A percentile compares a stretch with the other conserved stretches of the same genome.
phyloP scores from a whole-genome alignment of 2,329 filamentous ascomycete species.

The Pseudomassariella vexata region DNA sequence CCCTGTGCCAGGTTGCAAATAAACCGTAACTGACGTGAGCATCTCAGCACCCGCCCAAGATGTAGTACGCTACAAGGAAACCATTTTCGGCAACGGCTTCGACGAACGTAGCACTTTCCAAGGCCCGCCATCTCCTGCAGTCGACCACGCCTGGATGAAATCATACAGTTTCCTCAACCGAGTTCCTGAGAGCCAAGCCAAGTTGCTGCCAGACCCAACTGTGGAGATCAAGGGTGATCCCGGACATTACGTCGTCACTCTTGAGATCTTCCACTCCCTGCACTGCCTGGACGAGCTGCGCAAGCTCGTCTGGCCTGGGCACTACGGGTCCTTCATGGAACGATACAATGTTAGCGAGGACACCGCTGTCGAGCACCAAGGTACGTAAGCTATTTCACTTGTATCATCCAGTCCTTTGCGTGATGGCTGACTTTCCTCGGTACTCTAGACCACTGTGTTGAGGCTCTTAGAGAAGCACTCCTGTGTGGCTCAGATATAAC shows the following conservation, averaged over 20 bases:
- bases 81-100: constrained; percentile 3
- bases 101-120: background rate
- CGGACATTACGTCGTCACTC: constrained; percentile 2
- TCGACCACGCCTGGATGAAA: constrained; percentile 2
- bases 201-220: background rate
- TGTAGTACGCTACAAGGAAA: background rate
- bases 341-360: constrained; percentile 1
- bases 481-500: background rate
- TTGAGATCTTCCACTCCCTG: constrained; percentile 6
- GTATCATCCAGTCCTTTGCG: background rate
- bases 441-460: constrained; percentile 1
- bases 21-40: no score
- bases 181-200: constrained; percentile 1
- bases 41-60: constrained; percentile 1
- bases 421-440: background rate
- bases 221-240: constrained; percentile 2
- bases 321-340: constrained; percentile 2
- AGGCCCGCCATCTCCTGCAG: constrained; percentile 1
- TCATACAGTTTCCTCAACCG: constrained; percentile 1
- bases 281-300: constrained; percentile 6
- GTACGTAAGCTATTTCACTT: no score
- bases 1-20: no score
- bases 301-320: background rate
- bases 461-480: background rate
- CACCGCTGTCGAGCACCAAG: background rate